phyloP scores from a whole-genome alignment of 73 alveolate species.

The Tetrahymena thermophila region DNA sequence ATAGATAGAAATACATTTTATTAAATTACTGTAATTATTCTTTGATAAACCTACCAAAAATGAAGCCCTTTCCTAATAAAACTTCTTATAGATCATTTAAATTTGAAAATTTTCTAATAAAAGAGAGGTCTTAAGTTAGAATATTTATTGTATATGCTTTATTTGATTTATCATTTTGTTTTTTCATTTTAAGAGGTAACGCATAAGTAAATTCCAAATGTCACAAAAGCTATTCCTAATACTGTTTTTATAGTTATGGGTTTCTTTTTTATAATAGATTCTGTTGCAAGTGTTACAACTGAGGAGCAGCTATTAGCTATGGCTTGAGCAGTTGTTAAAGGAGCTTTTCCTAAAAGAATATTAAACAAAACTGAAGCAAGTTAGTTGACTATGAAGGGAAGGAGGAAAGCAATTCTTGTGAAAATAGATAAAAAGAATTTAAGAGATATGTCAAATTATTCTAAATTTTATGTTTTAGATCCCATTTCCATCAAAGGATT shows the following conservation, averaged over 20 bases:
- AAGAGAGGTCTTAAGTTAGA: no score
- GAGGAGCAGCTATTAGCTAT: constrained; percentile 42
- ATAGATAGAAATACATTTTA: no score
- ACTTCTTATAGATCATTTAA: no score
- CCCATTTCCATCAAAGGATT: constrained; percentile 64
- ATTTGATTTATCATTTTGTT: not conserved
- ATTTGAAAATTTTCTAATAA: no score
- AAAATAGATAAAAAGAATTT: constrained; percentile 36
- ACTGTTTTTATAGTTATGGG: constrained; percentile 7
- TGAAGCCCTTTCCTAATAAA: no score
- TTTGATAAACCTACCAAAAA: no score
- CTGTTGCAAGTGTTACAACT: constrained; percentile 35
- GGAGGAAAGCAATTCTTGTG: constrained; percentile 36
- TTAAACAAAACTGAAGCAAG: constrained; percentile 46
- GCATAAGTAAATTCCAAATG: constrained; percentile 19
- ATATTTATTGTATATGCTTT: no score
- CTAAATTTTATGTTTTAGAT: constrained; percentile 20
- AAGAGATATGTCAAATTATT: constrained; percentile 4
- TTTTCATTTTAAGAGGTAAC: not conserved
- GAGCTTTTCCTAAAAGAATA: constrained; percentile 45
- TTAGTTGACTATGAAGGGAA: constrained; percentile 56
- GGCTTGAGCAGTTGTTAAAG: constrained; percentile 34
- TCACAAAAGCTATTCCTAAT: constrained; percentile 28
- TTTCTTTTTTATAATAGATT: constrained; percentile 15
- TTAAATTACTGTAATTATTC: no score